phyloP scores from a whole-genome alignment of 1,284 basidiomycete species.

The Cystodermella granulosa region DNA sequence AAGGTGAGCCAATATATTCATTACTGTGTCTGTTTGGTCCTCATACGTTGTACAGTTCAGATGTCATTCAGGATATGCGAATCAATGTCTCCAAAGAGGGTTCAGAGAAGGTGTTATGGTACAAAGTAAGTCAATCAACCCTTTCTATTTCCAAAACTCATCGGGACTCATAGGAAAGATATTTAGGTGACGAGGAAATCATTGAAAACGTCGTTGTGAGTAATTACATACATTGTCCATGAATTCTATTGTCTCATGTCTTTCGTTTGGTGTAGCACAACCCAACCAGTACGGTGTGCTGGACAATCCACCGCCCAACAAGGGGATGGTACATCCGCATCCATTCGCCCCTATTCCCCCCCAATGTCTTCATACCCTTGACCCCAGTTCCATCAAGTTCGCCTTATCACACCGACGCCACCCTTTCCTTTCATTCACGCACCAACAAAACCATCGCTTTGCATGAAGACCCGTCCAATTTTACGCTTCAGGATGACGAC shows the following conservation, averaged over 20 bases:
- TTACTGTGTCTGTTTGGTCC: slow-evolving; percentile 2
- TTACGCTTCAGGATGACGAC: slow-evolving; percentile 32
- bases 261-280: no score
- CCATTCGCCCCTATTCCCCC: slow-evolving; percentile 60
- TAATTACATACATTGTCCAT: slow-evolving; percentile 19
- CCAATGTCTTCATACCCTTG: slow-evolving; percentile 60
- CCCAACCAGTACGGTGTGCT: slow-evolving; percentile 56
- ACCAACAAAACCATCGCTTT: slow-evolving; percentile 36
- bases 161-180: slow-evolving; percentile 50
- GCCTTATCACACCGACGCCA: slow-evolving; percentile 55
- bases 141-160: background rate
- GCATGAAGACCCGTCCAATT: slow-evolving; percentile 7
- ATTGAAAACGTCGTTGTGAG: slow-evolving; percentile 66
- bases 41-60: slow-evolving; percentile 47
- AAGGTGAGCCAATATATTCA: slow-evolving; percentile 24
- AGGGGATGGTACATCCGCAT: slow-evolving; percentile 77
- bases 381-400: slow-evolving; percentile 53
- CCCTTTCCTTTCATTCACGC: slow-evolving; percentile 59
- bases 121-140: slow-evolving; percentile 50
- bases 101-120: slow-evolving; percentile 61
- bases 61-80: slow-evolving; percentile 67
- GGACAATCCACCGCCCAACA: slow-evolving; percentile 70
- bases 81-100: slow-evolving; percentile 60
- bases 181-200: slow-evolving; percentile 66
- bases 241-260: background rate